A percentile compares a stretch with the other conserved stretches of the same genome.
Conservation (phyloP, 768 basidiomycete genomes). For the Lepiota venenata region DNA sequence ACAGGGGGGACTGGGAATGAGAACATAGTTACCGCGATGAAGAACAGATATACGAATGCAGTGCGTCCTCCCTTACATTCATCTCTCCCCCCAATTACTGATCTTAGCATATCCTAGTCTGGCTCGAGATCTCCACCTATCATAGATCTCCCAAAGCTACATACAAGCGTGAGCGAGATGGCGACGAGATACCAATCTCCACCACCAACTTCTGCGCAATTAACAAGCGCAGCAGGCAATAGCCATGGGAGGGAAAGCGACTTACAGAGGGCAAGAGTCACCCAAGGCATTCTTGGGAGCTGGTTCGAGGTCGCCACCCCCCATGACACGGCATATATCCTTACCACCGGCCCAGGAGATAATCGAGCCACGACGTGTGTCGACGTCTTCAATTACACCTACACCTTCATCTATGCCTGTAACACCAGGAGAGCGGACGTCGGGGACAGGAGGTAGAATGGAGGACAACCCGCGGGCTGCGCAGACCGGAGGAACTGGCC, state of each 20-base stretch:
- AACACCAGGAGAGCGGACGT: neutral
- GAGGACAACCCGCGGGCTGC: constrained; percentile 29
- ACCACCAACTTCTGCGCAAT: constrained; percentile 40
- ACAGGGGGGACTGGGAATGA: constrained; percentile 46
- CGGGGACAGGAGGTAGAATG: constrained; percentile 16
- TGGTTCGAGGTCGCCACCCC: constrained; percentile 16
- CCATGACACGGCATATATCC: constrained; percentile 27
- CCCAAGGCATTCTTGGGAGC: constrained; percentile 1
- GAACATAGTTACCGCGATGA: constrained; percentile 67
- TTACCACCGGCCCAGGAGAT: constrained; percentile 21
- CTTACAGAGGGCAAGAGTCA: neutral
- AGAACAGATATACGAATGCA: constrained; percentile 54
- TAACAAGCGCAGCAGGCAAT: constrained; percentile 11
- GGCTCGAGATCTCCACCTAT: constrained; percentile 50
- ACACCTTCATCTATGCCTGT: constrained; percentile 8
- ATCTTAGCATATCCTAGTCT: constrained; percentile 30
- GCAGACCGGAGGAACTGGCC: constrained; percentile 45
- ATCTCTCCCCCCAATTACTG: constrained; percentile 7
- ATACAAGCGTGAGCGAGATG: constrained; percentile 59
- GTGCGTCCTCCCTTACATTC: constrained; percentile 35
- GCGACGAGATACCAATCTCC: constrained; percentile 57
- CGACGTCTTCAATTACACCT: constrained; percentile 10
- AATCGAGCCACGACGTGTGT: constrained; percentile 4
- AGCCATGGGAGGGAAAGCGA: neutral
- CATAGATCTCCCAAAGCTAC: constrained; percentile 55